Evolutionary conservation across 805 yeast genomes (phyloP).

Genomic region (Candida nanaspora): DNA sequence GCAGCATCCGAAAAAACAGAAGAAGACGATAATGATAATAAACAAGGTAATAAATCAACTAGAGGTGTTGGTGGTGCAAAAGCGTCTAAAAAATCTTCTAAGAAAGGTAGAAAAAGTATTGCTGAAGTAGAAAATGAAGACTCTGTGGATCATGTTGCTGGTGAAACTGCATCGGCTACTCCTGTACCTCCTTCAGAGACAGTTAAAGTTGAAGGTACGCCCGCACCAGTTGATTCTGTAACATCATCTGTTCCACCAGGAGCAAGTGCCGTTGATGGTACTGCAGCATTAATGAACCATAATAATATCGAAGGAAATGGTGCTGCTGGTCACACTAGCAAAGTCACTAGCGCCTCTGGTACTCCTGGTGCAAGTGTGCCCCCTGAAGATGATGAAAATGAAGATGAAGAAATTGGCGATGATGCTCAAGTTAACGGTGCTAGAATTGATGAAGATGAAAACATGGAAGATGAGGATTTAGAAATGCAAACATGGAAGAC

Average conservation of each 20-base stretch:
- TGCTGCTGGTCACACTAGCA: too few species aligned
- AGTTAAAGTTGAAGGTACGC: not conserved
- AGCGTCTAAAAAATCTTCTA: conserved; percentile 23
- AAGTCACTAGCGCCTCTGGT: not conserved
- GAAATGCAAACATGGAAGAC: conserved; percentile 81
- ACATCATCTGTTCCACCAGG: not conserved
- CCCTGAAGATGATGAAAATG: conserved; percentile 12
- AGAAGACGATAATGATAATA: conserved; percentile 17
- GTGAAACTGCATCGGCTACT: not conserved
- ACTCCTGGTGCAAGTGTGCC: not conserved
- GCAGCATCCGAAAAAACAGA: conserved; percentile 33
- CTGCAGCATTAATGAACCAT: conserved; percentile 1
- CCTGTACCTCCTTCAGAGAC: not conserved
- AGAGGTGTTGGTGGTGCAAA: conserved; percentile 24
- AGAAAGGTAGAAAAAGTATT: conserved; percentile 29
- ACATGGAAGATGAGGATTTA: conserved; percentile 61
- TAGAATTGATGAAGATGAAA: conserved; percentile 31
- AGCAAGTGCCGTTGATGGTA: too few species aligned
- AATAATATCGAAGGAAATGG: not conserved
- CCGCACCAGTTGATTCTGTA: conserved; percentile 1
- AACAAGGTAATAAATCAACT: conserved; percentile 12
- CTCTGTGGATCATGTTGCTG: not conserved
- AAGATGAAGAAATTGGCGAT: conserved; percentile 12
- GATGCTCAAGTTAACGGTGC: conserved; percentile 22
- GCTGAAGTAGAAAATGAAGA: conserved; percentile 19